Base-by-base conservation (phyloP, 31 red algal species). In the Odonthalia washingtoniensis region DNA sequence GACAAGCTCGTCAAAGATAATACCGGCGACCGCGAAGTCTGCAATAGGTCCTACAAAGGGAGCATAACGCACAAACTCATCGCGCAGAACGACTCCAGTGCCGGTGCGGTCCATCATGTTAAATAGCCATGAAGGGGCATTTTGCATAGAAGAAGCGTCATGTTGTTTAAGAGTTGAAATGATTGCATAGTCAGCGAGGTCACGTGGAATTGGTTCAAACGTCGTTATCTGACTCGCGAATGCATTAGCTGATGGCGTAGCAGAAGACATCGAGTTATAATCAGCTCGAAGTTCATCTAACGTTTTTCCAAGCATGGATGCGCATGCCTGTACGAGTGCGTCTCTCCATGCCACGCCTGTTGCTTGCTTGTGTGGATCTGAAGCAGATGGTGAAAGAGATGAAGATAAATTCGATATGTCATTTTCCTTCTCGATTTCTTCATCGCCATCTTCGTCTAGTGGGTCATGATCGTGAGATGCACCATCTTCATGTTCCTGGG, bases 91-190 rank as follows among this genome's bases (percentile, higher is more conserved):
- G 46, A 82, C 83, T 2, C 94, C 94, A 38, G 86, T 46, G 35
- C 94, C 94, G 30, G 70, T 86, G 28, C 89, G 80, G 74, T 96
- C 94, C 94, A 96, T 96, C 43, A 96, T 75, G 49, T 96, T 96
- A 70, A 96, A 96, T 1, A 91, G 74, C 94, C 94, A 96, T 0
- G 89, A 92, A 26, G 80, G 46, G 17, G 89, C 89, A 70, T 96
- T 96, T 60, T 96, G 89, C 85, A 96, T 83, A 1, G 77, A 45
- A 31, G 90, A 77, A 16, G 73, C 40, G 65, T 96, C 94, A 5
- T 75, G 85, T 43, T 67, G 37, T 69, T 82, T 82, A 67, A 96
- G 46, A 26, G 94, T 96, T 46, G 65, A 49, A 75, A 96, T 96
- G 16, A 96, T 88, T n/a, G 87, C 90, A 86, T 78, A 96, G 61